Base-by-base conservation (phyloP, 2,329 filamentous ascomycete species). In the Fusarium temperatum region DNA sequence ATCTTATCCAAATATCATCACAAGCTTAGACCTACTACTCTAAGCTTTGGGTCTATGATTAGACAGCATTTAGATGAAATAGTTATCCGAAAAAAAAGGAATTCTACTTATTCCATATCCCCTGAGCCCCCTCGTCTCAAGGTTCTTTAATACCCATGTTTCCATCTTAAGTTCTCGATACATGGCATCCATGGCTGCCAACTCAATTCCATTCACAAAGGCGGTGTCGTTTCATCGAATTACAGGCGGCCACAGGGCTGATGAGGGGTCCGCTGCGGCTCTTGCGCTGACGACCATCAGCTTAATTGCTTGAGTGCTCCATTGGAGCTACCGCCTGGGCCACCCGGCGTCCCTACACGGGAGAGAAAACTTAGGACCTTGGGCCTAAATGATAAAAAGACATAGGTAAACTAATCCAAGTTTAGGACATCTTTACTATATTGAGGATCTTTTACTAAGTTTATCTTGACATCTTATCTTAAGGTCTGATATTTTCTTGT, bases 171-270 rank as follows among this genome's bases (percentile, higher is more conserved):
- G 47, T 50, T 44, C 30, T 63, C 41, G 28, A 48, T 44, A 54
- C 26, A 3, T 30, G 28, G 28, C 7, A 50, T 51, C 47, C 47
- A 35, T 35, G 41, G 56, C 28, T 56, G 50, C 41, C 55, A 58
- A 50, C 63, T 63, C 66, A 63, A 50, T 63, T 66, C 47, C 22
- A 62, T 62, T 35, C 26, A 55, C 56, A 72, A 75, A 72, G 70
- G 76, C 76, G 76, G 77, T 78, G 75, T 78, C 77, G 68, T 54
- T 58, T 24, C 51, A 68, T 71, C 75, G 76, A 75, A 68, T 69
- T 76, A 74, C 72, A 76, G 72, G 71, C 50, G 60, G 60, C 67
- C 66, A 69, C 74, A 78, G 73, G 70, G 73, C 68, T 76, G 72
- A 72, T 67, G 70, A 72, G 72, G 75, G 73, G 76, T 76, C 70